Base-by-base conservation (phyloP, 2,329 filamentous ascomycete species). In the Talaromyces sp. region DNA sequence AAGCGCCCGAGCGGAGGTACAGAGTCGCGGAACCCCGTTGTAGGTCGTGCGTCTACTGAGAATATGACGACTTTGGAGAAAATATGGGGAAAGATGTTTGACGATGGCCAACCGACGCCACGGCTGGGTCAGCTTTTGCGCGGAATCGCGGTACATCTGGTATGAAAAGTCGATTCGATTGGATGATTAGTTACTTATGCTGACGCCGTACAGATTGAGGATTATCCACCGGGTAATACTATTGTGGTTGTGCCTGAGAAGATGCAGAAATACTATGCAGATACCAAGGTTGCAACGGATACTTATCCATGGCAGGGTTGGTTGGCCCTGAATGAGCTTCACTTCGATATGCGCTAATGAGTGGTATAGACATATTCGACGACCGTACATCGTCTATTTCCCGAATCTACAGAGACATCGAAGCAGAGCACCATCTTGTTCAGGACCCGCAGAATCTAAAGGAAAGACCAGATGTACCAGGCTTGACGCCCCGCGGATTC, bases 41-140 rank as follows among this genome's bases (percentile, higher is more conserved):
- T 77, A 10, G 72, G 73, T 17, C 74, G 79, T 33, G 73, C 78
- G 50, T 73, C 76, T 25, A 81, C 79, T 0, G 76, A 77, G 37
- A 85, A 87, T 66, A 74, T 83, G 67, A 88, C 85, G 1, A 85
- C 85, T 1, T 76, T 90, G 33, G 90, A 93, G 73, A 86, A 85
- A 73, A 88, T 89, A 73, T 96, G 92, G 92, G 90, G 91, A 6
- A 82, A 82, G 10, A 76, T 96, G 2, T 96, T 96, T 73, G 87
- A 82, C 2, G 82, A 87, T 33, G 90, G 89, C 0, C 83, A 85
- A 64, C 87, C 90, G 0, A 93, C 91, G 0, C 77, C 82, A 57
- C 83, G 91, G 61, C 82, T 94, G 17, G 85, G 86, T 0, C 86
- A 93, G 68, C 87, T 95, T 45, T 79, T 96, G 58, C 83, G 87